phyloP scores from a whole-genome alignment of 495 filamentous ascomycete species.

The Collariella sp. region DNA sequence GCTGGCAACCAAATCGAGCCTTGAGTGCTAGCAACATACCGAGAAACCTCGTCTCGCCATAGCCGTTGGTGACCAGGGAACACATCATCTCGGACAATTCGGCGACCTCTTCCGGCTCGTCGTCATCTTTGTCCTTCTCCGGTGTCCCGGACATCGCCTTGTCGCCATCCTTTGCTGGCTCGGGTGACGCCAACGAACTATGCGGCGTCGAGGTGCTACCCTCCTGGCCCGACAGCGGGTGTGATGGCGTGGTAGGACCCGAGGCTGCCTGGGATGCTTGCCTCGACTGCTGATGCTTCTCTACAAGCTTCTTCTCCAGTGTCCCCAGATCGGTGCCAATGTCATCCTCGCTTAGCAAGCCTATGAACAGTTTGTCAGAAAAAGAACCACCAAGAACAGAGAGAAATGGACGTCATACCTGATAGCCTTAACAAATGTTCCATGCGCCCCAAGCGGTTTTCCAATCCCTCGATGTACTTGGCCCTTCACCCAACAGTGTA shows the following conservation, averaged over 20 bases:
- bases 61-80: constrained; percentile 94
- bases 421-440: constrained; percentile 81
- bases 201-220: constrained; percentile 49
- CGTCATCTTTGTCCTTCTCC: constrained; percentile 35
- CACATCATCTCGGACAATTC: constrained; percentile 98
- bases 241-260: constrained; percentile 40
- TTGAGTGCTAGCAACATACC: constrained; percentile 54
- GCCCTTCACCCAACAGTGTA: constrained; percentile 46
- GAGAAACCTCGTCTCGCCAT: constrained; percentile 92
- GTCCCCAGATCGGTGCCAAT: constrained; percentile 84
- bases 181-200: constrained; percentile 53
- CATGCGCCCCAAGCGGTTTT: constrained; percentile 91
- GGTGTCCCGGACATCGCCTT: constrained; percentile 29
- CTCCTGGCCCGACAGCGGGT: constrained; percentile 34
- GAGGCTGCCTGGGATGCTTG: constrained; percentile 39
- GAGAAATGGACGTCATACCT: constrained; percentile 41
- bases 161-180: constrained; percentile 45
- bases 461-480: constrained; percentile 96
- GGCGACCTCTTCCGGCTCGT: constrained; percentile 87
- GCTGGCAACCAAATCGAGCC: neutral
- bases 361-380: constrained; percentile 25
- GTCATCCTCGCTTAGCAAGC: constrained; percentile 74
- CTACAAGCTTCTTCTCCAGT: constrained; percentile 71
- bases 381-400: neutral
- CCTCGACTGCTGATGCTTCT: constrained; percentile 46